Evolutionary conservation across 192 early-diverging fungal species (phyloP), one percentile per base, ranked within the genome.

Genomic region (Backusella mclennaniae): DNA sequence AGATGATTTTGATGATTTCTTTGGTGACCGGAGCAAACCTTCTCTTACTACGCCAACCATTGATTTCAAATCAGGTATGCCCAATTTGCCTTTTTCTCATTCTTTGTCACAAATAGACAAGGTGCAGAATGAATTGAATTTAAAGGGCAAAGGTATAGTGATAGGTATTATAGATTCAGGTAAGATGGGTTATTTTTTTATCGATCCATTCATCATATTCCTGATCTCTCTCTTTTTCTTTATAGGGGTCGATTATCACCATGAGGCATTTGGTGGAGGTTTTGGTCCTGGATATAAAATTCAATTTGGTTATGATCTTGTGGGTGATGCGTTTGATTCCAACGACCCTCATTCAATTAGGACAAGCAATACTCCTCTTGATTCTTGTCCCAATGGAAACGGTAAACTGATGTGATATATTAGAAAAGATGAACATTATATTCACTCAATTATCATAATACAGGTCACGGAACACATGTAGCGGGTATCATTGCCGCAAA

Each of bases 141-240:
- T 89, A 67, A 81, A 76, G 14, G 93, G 93, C 14, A 86, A 86
- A 78, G 92, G 91, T 12, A 71, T 94, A 68, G 85, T 85, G 42
- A 84, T 94, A 67, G 92, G 90, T 68, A 83, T 94, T 73, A 78
- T 94, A 33, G 93, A 94, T 81, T 87, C 85, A 19, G 92, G 93
- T 79, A 77, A 71, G 69, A 26, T 17, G 4, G 17, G 4, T 15
- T 44, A 4, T 19, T 11, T 14, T 0, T 33, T 33, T 4, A 44
- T 44, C 42, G 4, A 44, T 44, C 11, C 56, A 44, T 59, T 63
- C 19, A 39, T 39, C 4, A 33, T 42, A 38, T 31, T 31, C 5
- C 8, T 35, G 33, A 31, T 23, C 53, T 56, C 4, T 67, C 6
- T 41, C 15, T 53, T 15, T 38, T 0, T 19, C 26, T 5, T 14